Conservation (phyloP, 2,329 filamentous ascomycete genomes). For the Diaporthe sp. region DNA sequence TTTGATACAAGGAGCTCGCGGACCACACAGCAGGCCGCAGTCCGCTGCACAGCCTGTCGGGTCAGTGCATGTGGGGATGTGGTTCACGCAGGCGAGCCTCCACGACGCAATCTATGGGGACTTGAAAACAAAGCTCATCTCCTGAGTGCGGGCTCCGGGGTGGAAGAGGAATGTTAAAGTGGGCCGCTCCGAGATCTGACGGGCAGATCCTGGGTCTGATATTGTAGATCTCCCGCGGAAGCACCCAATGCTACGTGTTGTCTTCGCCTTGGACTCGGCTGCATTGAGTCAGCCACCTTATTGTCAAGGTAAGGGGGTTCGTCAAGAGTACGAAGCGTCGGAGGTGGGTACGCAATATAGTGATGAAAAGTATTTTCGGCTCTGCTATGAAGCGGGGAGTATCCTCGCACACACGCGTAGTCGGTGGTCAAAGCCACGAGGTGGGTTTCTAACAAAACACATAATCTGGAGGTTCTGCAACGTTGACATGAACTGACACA, state of each 20-base stretch:
- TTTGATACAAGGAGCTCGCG: background rate
- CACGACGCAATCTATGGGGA: background rate
- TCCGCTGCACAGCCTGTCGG: background rate
- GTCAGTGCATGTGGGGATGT: background rate
- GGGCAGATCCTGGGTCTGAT: constrained; percentile 14
- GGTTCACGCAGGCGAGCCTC: background rate
- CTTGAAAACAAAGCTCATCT: constrained; percentile 12
- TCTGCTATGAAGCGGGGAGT: background rate
- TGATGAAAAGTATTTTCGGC: background rate
- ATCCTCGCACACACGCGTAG: constrained; percentile 5
- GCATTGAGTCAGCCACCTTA: background rate
- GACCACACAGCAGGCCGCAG: background rate
- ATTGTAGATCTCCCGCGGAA: background rate
- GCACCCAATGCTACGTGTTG: background rate
- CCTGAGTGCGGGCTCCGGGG: background rate
- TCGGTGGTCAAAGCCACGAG: background rate
- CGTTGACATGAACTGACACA: background rate
- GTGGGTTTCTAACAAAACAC: background rate
- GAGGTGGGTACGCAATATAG: background rate
- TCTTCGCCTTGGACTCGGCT: background rate
- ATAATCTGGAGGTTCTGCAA: background rate
- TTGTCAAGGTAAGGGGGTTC: background rate
- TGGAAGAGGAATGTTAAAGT: background rate
- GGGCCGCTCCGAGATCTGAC: constrained; percentile 9
- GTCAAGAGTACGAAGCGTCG: background rate